phyloP scores from a whole-genome alignment of 2,329 filamentous ascomycete species.

The Parastagonospora nodorum region DNA sequence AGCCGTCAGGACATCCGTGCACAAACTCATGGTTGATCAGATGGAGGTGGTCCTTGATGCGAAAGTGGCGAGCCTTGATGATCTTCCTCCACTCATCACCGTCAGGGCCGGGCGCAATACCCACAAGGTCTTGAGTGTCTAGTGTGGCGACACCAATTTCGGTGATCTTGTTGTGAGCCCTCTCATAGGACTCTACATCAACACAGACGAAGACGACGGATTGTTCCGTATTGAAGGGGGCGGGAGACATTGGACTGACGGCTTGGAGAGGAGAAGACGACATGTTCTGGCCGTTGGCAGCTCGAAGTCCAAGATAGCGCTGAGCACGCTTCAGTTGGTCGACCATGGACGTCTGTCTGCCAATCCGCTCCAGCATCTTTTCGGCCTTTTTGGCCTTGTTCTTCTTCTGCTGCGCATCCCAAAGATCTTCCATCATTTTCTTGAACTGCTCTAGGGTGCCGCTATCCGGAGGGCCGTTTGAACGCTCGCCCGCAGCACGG shows the following conservation, averaged over 20 bases:
- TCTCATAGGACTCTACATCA: conserved; percentile 83
- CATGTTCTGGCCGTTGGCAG: conserved; percentile 15
- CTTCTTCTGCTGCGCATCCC: conserved; percentile 57
- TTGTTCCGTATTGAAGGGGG: conserved; percentile 50
- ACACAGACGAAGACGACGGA: conserved; percentile 73
- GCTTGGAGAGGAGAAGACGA: conserved; percentile 8
- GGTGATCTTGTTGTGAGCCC: conserved; percentile 68
- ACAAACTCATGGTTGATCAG: conserved; percentile 72
- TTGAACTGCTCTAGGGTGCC: conserved; percentile 56
- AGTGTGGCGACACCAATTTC: conserved; percentile 85
- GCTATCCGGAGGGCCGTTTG: conserved; percentile 38
- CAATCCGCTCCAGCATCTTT: conserved; percentile 55
- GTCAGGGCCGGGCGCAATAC: conserved; percentile 62
- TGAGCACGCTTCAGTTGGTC: conserved; percentile 68
- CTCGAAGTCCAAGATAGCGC: conserved; percentile 72
- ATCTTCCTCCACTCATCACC: conserved; percentile 69
- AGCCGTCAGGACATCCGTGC: conserved; percentile 72
- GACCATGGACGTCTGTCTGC: conserved; percentile 58
- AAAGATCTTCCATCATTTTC: conserved; percentile 58
- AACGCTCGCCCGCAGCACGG: conserved; percentile 21
- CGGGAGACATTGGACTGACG: conserved; percentile 20
- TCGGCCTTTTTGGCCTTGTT: conserved; percentile 56
- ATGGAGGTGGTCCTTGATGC: conserved; percentile 70
- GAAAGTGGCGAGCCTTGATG: conserved; percentile 76
- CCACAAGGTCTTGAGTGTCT: conserved; percentile 67